Conservation (phyloP, 257 asterid species). For the Penstemon eatonii region DNA sequence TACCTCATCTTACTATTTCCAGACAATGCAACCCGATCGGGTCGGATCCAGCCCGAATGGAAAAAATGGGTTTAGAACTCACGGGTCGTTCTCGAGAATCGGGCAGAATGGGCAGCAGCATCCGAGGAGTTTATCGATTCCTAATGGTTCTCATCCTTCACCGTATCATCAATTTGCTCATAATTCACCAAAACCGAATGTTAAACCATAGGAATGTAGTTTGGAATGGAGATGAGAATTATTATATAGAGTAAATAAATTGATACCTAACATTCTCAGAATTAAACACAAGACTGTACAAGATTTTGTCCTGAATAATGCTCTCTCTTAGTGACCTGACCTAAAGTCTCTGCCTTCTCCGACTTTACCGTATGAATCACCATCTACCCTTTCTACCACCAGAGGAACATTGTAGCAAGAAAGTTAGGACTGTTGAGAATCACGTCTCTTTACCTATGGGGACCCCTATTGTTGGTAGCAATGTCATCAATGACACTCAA, state of each 20-base stretch:
- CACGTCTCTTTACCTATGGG: too few relatives aligned
- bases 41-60: conserved; percentile 39
- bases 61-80: conserved; percentile 38
- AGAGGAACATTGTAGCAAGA: too few relatives aligned
- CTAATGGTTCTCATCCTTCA: conserved; percentile 45
- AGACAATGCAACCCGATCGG: conserved; percentile 54
- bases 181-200: conserved; percentile 54
- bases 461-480: too few relatives aligned
- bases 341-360: too few relatives aligned
- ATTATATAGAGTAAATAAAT: not conserved
- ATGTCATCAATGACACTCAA: too few relatives aligned
- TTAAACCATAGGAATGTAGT: conserved; percentile 31
- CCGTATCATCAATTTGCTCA: conserved; percentile 47
- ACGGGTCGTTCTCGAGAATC: conserved; percentile 42
- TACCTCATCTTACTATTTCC: conserved; percentile 64
- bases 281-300: too few relatives aligned
- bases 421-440: too few relatives aligned
- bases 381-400: too few relatives aligned
- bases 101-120: conserved; percentile 40
- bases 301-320: too few relatives aligned
- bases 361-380: too few relatives aligned
- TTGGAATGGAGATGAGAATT: conserved; percentile 22
- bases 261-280: too few relatives aligned
- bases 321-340: too few relatives aligned
- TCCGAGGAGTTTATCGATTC: conserved; percentile 54